Evolutionary conservation across 345 rosid species (phyloP), one percentile per base, ranked within the genome.

Genomic region (Geranium brycei): DNA sequence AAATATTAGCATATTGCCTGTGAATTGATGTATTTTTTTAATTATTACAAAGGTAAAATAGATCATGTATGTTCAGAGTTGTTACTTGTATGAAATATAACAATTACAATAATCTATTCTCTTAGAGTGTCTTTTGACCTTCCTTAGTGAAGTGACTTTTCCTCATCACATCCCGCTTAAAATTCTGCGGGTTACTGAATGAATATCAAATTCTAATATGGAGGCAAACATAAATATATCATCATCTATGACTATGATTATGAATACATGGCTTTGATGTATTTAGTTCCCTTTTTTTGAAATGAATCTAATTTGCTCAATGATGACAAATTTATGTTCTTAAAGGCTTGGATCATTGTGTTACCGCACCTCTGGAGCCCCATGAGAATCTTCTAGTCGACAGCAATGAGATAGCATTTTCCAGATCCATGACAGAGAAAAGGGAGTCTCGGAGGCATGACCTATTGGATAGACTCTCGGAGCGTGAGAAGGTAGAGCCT

Each of bases 381-480:
- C 64, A 0, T 38, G 65, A 70, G 59, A 76, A 78, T 73, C 59
- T 64, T 63, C 79, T 81, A 16, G 53, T 77, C 19, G 80, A 81
- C 71, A 83, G 73, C 30, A n/a, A 73, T 55, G 83, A 80, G 66
- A 71, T 82, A 51, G 64, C 72, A 62, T 75, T 76, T 68, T 77
- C 83, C 62, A 81, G 86, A 76, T 90, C 99, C 51, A 63, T 88
- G 85, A 83, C 83, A 5, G 97, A 86, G 72, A 87, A 74, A 78
- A 82, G 64, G 64, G 68, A 71, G 17, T 64, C 75, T 31, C 66
- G 71, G 0, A 74, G 72, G 78, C 90, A 80, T 73, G 84, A 81
- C 71, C 78, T 77, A 58, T 69, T 93, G 66, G 87, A 90, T 71
- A 78, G 88, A 77, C 73, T 93, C 64, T 81, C 97, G 5, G 96